These are phyloP conservation scores for Umbelopsis ramanniana DNA, from an alignment of 192 early-diverging fungal genomes.

Conservation along the genomic window DNA sequence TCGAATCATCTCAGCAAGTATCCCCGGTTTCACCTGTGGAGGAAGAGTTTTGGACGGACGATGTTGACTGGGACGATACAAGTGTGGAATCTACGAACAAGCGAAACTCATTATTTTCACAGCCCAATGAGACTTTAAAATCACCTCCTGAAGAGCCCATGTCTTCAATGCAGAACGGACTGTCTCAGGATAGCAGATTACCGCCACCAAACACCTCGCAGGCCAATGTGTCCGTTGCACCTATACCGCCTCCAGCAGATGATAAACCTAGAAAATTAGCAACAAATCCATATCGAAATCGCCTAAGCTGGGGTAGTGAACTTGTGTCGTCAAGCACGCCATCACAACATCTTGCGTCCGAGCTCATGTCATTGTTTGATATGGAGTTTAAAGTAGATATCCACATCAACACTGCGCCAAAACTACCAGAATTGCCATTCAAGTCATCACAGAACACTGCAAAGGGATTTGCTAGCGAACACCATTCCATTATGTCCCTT, in stretches of 20 bases:
- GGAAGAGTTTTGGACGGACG: slow-evolving; percentile 24
- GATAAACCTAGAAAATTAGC: neutral
- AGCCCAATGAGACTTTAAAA: slow-evolving; percentile 20
- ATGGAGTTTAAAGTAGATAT: slow-evolving; percentile 46
- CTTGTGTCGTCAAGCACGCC: slow-evolving; percentile 26
- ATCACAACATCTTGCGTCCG: slow-evolving; percentile 39
- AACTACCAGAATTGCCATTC: slow-evolving; percentile 39
- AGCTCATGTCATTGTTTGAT: slow-evolving; percentile 44
- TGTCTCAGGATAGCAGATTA: neutral
- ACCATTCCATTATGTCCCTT: slow-evolving; percentile 5
- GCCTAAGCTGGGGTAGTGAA: slow-evolving; percentile 41
- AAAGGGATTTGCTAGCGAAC: neutral
- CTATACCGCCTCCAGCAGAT: neutral
- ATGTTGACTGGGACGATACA: slow-evolving; percentile 21
- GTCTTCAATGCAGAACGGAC: neutral
- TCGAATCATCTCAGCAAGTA: slow-evolving; percentile 26
- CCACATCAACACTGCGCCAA: slow-evolving; percentile 31
- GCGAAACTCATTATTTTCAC: slow-evolving; percentile 23
- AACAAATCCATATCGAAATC: slow-evolving; percentile 20
- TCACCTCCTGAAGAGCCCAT: neutral
- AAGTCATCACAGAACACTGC: slow-evolving; percentile 11
- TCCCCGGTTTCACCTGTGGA: slow-evolving; percentile 1
- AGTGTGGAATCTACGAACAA: neutral
- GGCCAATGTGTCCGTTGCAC: neutral
- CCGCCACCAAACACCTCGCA: neutral